Percentiles rank a stretch among this genome's conserved stretches.
Conservation (phyloP, 2,329 filamentous ascomycete species). For the Ceratocystis harringtonii region DNA sequence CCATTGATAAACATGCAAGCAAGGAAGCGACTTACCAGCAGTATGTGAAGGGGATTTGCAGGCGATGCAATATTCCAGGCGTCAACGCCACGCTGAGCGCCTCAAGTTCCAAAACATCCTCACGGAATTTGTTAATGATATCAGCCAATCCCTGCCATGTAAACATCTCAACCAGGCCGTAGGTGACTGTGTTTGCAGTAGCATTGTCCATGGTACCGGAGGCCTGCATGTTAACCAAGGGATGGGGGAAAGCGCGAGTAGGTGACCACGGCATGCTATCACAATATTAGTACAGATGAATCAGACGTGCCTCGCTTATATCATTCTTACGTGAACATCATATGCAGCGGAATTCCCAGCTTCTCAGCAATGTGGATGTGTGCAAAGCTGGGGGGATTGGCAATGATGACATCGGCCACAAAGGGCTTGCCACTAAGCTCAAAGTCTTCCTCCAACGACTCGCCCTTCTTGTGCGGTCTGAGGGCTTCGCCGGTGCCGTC, state of each 20-base stretch:
- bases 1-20: neutral
- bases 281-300: conserved; percentile 27
- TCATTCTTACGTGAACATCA: conserved; percentile 71
- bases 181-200: conserved; percentile 72
- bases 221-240: conserved; percentile 65
- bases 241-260: conserved; percentile 73
- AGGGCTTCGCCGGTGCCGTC: conserved; percentile 43
- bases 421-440: conserved; percentile 42
- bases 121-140: conserved; percentile 75
- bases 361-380: conserved; percentile 64
- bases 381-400: conserved; percentile 63
- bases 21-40: conserved; percentile 45
- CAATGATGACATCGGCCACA: conserved; percentile 68
- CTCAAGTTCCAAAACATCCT: conserved; percentile 58
- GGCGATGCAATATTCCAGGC: conserved; percentile 59
- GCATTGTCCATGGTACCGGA: conserved; percentile 54
- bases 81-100: conserved; percentile 69
- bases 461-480: conserved; percentile 32
- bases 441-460: conserved; percentile 35
- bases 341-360: conserved; percentile 57
- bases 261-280: conserved; percentile 86
- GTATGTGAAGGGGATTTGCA: conserved; percentile 75
- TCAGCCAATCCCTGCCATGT: conserved; percentile 88
- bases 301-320: neutral
- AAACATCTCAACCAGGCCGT: conserved; percentile 76